These are phyloP conservation scores for Carpinus fangiana DNA, from an alignment of 306 rosid species.

Conservation along the genomic window DNA sequence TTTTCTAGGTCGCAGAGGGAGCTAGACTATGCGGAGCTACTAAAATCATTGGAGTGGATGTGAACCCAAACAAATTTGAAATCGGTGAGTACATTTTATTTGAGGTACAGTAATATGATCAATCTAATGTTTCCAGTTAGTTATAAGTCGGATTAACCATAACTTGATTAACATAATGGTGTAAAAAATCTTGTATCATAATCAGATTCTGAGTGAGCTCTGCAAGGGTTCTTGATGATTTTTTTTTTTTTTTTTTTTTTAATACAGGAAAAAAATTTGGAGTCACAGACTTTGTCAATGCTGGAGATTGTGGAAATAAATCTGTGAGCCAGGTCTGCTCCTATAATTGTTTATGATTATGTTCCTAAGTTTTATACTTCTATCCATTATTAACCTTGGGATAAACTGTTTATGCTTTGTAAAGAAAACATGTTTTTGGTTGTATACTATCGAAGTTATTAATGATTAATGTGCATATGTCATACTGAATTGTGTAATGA, in stretches of 20 bases:
- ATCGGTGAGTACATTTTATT: constrained; percentile 45
- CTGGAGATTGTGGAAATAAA: constrained; percentile 49
- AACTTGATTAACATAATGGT: neutral
- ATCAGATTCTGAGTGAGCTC: neutral
- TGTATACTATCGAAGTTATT: neutral
- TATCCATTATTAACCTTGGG: neutral
- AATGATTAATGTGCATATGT: neutral
- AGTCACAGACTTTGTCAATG: constrained; percentile 60
- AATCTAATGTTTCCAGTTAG: neutral
- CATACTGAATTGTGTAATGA: neutral
- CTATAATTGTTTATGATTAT: neutral
- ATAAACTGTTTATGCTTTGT: neutral
- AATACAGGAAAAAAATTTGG: constrained; percentile 74
- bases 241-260: neutral
- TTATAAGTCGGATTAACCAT: neutral
- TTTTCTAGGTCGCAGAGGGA: constrained; percentile 80
- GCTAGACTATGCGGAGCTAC: constrained; percentile 84
- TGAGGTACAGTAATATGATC: neutral
- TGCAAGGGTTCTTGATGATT: neutral
- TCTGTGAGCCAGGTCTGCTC: constrained; percentile 67
- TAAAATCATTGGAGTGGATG: constrained; percentile 79
- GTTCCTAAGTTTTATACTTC: neutral
- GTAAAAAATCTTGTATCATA: neutral
- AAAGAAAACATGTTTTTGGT: neutral
- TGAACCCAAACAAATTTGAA: constrained; percentile 65